Evolutionary conservation across 2,329 filamentous ascomycete species (phyloP), one percentile per base, ranked within the genome.

Genomic region (Aurifilum marmelostoma): DNA sequence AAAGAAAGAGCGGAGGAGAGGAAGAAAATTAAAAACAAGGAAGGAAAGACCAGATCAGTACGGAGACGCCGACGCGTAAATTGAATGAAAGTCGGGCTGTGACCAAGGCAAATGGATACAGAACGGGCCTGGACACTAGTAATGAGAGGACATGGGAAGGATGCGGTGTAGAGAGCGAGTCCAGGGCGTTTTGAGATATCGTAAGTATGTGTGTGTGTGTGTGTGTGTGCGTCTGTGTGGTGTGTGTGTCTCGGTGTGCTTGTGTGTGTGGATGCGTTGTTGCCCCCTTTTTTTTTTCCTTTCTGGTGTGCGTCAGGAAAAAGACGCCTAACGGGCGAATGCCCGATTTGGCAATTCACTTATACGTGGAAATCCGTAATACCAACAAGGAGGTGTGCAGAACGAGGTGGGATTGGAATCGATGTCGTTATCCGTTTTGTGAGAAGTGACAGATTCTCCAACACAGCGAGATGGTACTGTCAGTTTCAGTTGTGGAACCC

Each of bases 61-160:
- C 65, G 65, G 65, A 54, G 63, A 63, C 52, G 66, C 68, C 61
- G 65, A 67, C 11, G 63, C 39, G 50, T 52, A 54, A 41, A 60
- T 29, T 43, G 68, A 43, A 27, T 60, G 41, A 58, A 61, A 62
- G 68, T 47, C 59, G 58, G 37, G 67, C 56, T 56, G 65, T 62
- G 59, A n/a, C 64, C 68, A 65, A 34, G 60, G 52, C 61, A 58
- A 54, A 67, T 70, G 65, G 65, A 56, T 54, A 65, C 61, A 50
- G 21, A 34, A 29, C 24, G 32, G 9, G 18, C n/a, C 50, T 27
- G 16, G 56, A 27, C 32, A 37, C 56, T 59, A 37, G 29, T 37
- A 37, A 34, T 59, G 56, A 59, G 56, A 59, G 21, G 21, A 21
- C 29, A 16, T 56, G 52, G 52, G 52, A 56, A 59, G 56, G 32